phyloP scores from a whole-genome alignment of 371 early-diverging fungal genomes.

The Syncephalastrum contaminatum region DNA sequence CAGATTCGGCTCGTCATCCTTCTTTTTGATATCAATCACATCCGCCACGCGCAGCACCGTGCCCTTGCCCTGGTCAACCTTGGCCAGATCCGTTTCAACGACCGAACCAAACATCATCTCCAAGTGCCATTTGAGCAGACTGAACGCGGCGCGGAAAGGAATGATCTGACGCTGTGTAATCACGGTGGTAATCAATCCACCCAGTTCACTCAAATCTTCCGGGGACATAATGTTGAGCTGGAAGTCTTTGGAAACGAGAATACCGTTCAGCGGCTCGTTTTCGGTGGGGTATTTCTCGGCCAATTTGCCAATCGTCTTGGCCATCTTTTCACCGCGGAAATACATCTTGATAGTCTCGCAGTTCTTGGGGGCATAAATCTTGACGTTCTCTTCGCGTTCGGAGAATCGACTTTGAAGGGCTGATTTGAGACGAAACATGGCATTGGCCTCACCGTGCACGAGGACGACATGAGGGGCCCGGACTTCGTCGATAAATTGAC shows the following conservation, averaged over 20 bases:
- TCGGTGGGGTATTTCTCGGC: slow-evolving; percentile 71
- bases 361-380: slow-evolving; percentile 93
- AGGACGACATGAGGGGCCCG: slow-evolving; percentile 95
- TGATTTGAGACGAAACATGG: slow-evolving; percentile 95
- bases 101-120: slow-evolving; percentile 90
- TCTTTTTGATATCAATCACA: slow-evolving; percentile 69
- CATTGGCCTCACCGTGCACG: slow-evolving; percentile 99
- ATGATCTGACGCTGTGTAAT: slow-evolving; percentile 82
- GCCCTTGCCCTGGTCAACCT: slow-evolving; percentile 27
- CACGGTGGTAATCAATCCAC: slow-evolving; percentile 73
- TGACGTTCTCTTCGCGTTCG: slow-evolving; percentile 80
- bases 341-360: slow-evolving; percentile 92
- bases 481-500: slow-evolving; percentile 97
- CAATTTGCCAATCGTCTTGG: slow-evolving; percentile 86
- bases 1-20: slow-evolving; percentile 48
- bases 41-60: slow-evolving; percentile 69
- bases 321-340: slow-evolving; percentile 95
- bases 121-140: slow-evolving; percentile 85
- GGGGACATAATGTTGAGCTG: slow-evolving; percentile 84
- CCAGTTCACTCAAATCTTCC: slow-evolving; percentile 76
- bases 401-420: slow-evolving; percentile 87
- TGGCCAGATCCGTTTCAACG: slow-evolving; percentile 25
- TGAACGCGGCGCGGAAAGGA: slow-evolving; percentile 75
- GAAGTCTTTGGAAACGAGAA: slow-evolving; percentile 90
- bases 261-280: slow-evolving; percentile 70